A percentile compares a stretch with the other conserved stretches of the same genome.
These are phyloP conservation scores for Plasmopara muralis DNA, from an alignment of 352 stramenopile species.

Conservation along the genomic window DNA sequence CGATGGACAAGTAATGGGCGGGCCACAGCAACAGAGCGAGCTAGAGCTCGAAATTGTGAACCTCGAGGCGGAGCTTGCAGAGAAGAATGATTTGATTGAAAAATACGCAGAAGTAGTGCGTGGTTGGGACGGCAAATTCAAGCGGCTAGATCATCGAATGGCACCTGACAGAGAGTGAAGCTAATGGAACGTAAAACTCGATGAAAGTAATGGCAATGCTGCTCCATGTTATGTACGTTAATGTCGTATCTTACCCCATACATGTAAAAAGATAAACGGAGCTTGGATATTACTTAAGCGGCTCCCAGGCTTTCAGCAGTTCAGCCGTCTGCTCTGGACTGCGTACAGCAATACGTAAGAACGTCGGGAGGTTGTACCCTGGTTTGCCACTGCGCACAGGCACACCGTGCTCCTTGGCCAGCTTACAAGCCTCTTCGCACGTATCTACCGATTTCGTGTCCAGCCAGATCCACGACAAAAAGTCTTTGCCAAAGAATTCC, in stretches of 20 bases:
- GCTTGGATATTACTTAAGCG: constrained; percentile 34
- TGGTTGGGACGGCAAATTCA: constrained; percentile 82
- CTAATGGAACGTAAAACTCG: constrained; percentile 1
- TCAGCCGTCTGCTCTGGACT: constrained; percentile 57
- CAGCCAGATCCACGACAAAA: constrained; percentile 86
- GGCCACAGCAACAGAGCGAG: constrained; percentile 33
- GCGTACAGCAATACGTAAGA: constrained; percentile 79
- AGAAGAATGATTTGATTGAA: constrained; percentile 83
- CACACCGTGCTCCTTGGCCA: constrained; percentile 80
- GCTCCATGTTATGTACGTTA: constrained; percentile 15
- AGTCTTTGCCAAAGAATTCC: constrained; percentile 60
- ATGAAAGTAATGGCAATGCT: constrained; percentile 4
- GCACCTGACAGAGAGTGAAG: constrained; percentile 41
- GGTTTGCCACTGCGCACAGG: constrained; percentile 82
- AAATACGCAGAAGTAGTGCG: constrained; percentile 81
- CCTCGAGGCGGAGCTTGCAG: constrained; percentile 61
- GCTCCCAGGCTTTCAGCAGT: constrained; percentile 70
- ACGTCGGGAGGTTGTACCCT: constrained; percentile 84
- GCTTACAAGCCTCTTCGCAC: constrained; percentile 48
- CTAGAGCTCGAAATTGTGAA: constrained; percentile 71
- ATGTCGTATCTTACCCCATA: constrained; percentile 1
- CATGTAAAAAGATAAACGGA: neutral
- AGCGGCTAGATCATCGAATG: constrained; percentile 64
- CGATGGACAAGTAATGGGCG: constrained; percentile 1
- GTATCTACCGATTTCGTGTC: constrained; percentile 65